Conservation (phyloP, 805 yeast species). For the Wickerhamiella nectarea region DNA sequence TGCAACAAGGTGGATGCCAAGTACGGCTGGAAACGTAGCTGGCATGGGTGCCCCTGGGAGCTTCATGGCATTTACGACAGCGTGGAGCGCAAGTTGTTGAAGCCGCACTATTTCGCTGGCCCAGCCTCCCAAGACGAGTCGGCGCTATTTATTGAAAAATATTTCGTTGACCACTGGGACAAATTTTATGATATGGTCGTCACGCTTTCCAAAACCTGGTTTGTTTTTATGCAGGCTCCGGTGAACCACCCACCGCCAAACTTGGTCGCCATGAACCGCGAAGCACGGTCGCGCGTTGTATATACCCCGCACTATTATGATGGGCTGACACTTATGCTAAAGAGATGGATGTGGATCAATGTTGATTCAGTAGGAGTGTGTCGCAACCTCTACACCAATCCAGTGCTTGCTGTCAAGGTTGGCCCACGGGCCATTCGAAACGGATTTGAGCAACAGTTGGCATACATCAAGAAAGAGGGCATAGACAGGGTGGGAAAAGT, state of each 20-base stretch:
- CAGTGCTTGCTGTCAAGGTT: slow-evolving; percentile 52
- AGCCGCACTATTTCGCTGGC: slow-evolving; percentile 38
- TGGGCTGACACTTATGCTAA: slow-evolving; percentile 85
- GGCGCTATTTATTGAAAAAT: slow-evolving; percentile 35
- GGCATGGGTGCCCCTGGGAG: slow-evolving; percentile 83
- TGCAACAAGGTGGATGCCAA: slow-evolving; percentile 36
- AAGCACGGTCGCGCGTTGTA: slow-evolving; percentile 23
- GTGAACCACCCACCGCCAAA: slow-evolving; percentile 66
- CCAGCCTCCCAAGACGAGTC: slow-evolving; percentile 31
- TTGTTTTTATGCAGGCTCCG: slow-evolving; percentile 66
- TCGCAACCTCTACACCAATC: slow-evolving; percentile 61
- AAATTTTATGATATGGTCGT: slow-evolving; percentile 39
- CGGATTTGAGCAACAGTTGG: slow-evolving; percentile 54
- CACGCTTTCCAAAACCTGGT: slow-evolving; percentile 30
- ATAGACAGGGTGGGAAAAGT: slow-evolving; percentile 46
- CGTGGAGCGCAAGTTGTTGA: slow-evolving; percentile 24
- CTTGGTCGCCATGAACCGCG: slow-evolving; percentile 30
- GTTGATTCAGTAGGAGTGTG: slow-evolving; percentile 84
- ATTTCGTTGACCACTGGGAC: slow-evolving; percentile 50
- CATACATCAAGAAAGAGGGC: slow-evolving; percentile 55
- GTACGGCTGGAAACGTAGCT: slow-evolving; percentile 63
- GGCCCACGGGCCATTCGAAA: slow-evolving; percentile 69
- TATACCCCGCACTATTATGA: slow-evolving; percentile 89
- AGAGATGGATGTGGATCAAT: slow-evolving; percentile 71
- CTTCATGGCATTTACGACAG: slow-evolving; percentile 65